Evolutionary conservation across 2,329 filamentous ascomycete genomes (phyloP).

Genomic region (Macrophomina tecta): DNA sequence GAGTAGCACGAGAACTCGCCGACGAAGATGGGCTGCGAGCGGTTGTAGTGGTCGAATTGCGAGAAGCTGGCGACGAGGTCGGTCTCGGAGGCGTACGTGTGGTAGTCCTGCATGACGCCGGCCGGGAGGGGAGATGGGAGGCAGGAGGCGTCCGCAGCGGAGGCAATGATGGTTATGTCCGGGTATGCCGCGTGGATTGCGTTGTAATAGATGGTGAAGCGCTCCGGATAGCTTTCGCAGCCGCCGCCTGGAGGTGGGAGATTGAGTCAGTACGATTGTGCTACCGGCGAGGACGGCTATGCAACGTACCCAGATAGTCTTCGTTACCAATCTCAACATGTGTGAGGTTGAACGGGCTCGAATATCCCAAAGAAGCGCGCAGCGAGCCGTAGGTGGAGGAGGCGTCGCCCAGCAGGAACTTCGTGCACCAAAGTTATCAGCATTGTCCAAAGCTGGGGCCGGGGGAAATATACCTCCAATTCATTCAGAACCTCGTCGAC

Average conservation of each 20-base stretch:
- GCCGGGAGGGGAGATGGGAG: slow-evolving; percentile 30
- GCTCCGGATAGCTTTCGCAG: slow-evolving; percentile 50
- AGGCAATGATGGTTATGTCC: slow-evolving; percentile 63
- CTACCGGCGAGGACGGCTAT: neutral
- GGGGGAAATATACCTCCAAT: slow-evolving; percentile 52
- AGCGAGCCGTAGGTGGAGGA: slow-evolving; percentile 63
- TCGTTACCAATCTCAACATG: slow-evolving; percentile 74
- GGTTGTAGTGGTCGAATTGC: slow-evolving; percentile 41
- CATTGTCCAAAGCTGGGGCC: neutral
- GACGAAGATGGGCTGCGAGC: slow-evolving; percentile 15
- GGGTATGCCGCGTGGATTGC: slow-evolving; percentile 64
- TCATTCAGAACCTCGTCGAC: slow-evolving; percentile 67
- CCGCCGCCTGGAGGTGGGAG: slow-evolving; percentile 41
- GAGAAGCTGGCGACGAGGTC: slow-evolving; percentile 59
- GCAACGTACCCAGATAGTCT: slow-evolving; percentile 59
- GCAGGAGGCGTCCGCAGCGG: slow-evolving; percentile 42
- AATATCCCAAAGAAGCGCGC: slow-evolving; percentile 65
- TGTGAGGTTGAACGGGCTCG: slow-evolving; percentile 64
- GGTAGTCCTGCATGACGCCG: slow-evolving; percentile 55
- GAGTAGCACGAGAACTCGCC: slow-evolving; percentile 24
- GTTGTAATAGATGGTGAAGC: slow-evolving; percentile 59
- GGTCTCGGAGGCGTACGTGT: slow-evolving; percentile 44
- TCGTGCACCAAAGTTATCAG: neutral
- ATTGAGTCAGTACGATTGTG: neutral
- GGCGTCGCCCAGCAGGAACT: slow-evolving; percentile 62